Evolutionary conservation across 257 asterid species (phyloP), one percentile per base, ranked within the genome.

Genomic region (Schizonepeta tenuifolia): DNA sequence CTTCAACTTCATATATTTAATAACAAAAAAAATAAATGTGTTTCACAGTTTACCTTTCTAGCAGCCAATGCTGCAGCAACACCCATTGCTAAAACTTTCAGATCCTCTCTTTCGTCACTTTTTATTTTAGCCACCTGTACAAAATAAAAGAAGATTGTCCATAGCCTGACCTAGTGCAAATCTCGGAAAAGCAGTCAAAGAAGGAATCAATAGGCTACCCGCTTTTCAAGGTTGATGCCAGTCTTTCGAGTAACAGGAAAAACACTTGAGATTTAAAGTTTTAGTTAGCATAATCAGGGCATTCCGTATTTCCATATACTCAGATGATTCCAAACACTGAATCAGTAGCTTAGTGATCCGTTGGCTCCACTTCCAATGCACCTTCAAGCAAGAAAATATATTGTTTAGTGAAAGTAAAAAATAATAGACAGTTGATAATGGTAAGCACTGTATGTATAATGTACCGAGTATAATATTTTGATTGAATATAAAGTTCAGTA

Each of bases 281-380:
- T 95, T 95, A 38, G 96, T 90, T 73, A 95, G 80, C 91, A 95
- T 80, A 61, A 95, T 92, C 69, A 95, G 96, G 49, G 97, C 96
- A 82, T 95, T 95, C 44, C 99, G 87, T 67, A 95, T 95, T 80
- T 95, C 99, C 99, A 95, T 95, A 77, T 90, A 95, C 81, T 95
- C 99, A 17, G 84, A 9, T 63, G 99, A 95, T 81, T 95, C 99
- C 87, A 95, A 85, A 78, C 99, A 95, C 80, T 95, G 99, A 73
- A 92, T 95, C 74, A 95, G 87, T 74, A 90, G 80, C 87, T 88
- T 90, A 38, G 99, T 95, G 80, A 95, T 90, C 77, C 98, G 88
- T 75, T 95, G 99, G 86, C 97, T 95, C 99, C 99, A 95, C 72
- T 95, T 95, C 98, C 98, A 95, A 78, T 95, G 99, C 75, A 95